Conservation (phyloP, 2,329 filamentous ascomycete genomes). For the Chrysoporthe puriensis region DNA sequence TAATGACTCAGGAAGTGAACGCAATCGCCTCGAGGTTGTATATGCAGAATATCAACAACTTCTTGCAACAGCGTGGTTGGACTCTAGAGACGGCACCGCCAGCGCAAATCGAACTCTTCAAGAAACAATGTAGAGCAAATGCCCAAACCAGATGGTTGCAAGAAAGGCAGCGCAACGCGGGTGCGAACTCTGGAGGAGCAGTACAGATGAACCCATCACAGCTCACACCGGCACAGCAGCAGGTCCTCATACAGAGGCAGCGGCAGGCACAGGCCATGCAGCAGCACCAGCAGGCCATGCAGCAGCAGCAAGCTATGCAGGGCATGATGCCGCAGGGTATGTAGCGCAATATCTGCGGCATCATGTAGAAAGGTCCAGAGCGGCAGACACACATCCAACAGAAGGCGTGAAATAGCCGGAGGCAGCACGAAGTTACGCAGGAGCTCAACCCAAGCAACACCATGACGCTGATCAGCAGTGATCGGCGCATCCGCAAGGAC, state of each 20-base stretch:
- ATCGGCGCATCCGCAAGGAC: not conserved
- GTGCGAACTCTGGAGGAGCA: slow-evolving; percentile 24
- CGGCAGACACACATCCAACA: too few species aligned
- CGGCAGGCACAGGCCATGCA: slow-evolving; percentile 44
- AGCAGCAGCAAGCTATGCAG: slow-evolving; percentile 50
- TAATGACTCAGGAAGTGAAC: slow-evolving; percentile 21
- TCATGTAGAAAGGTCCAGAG: not conserved
- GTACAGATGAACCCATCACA: slow-evolving; percentile 24
- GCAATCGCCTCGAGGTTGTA: slow-evolving; percentile 40
- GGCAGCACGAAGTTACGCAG: too few species aligned
- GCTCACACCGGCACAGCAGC: slow-evolving; percentile 2
- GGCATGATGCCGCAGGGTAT: slow-evolving; percentile 59
- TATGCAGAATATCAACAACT: slow-evolving; percentile 40
- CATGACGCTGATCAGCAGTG: too few species aligned
- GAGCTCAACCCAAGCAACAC: too few species aligned
- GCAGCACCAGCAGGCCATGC: slow-evolving; percentile 43
- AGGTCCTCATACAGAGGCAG: slow-evolving; percentile 35
- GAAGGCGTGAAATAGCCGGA: too few species aligned
- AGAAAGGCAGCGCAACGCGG: slow-evolving; percentile 25
- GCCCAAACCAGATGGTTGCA: slow-evolving; percentile 41
- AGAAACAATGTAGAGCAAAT: slow-evolving; percentile 44
- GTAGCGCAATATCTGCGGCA: slow-evolving; percentile 36
- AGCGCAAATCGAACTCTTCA: slow-evolving; percentile 50
- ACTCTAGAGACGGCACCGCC: slow-evolving; percentile 48
- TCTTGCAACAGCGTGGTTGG: slow-evolving; percentile 46